phyloP scores from a whole-genome alignment of 164 flowering plant genomes.

The Sextonia rubra region DNA sequence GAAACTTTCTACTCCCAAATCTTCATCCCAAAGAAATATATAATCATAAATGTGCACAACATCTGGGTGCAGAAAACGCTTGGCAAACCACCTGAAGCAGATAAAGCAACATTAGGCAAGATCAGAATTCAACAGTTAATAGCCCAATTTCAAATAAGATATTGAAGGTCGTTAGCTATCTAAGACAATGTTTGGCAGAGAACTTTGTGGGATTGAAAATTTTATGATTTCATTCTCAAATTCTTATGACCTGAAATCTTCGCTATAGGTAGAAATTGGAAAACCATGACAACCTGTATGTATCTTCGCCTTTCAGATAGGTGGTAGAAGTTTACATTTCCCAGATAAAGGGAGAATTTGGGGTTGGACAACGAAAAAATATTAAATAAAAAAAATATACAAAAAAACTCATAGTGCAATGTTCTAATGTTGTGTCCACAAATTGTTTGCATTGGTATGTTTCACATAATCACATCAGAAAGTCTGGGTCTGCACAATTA shows the following conservation, averaged over 20 bases:
- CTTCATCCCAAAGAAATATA: constrained; percentile 98
- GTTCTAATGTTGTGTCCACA: too few species aligned
- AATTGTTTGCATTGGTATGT: too few species aligned
- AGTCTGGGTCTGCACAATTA: too few species aligned
- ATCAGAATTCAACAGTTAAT: neutral
- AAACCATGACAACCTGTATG: neutral
- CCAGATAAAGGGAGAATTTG: neutral
- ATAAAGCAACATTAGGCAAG: constrained; percentile 6
- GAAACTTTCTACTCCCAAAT: constrained; percentile 82
- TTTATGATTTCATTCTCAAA: neutral
- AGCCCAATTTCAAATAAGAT: neutral
- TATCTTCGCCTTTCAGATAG: neutral
- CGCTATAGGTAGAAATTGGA: neutral
- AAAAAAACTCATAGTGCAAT: too few species aligned
- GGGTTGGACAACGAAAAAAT: neutral
- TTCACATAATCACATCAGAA: too few species aligned
- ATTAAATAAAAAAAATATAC: too few species aligned
- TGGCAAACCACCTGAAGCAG: constrained; percentile 93
- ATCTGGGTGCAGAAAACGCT: constrained; percentile 92
- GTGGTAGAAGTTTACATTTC: neutral
- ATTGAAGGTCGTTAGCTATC: neutral
- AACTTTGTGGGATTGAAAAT: neutral
- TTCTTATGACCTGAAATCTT: neutral
- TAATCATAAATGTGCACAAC: constrained; percentile 80
- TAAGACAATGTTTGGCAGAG: neutral